Evolutionary conservation across 192 early-diverging fungal genomes (phyloP).

Genomic region (Linnemannia zychae): DNA sequence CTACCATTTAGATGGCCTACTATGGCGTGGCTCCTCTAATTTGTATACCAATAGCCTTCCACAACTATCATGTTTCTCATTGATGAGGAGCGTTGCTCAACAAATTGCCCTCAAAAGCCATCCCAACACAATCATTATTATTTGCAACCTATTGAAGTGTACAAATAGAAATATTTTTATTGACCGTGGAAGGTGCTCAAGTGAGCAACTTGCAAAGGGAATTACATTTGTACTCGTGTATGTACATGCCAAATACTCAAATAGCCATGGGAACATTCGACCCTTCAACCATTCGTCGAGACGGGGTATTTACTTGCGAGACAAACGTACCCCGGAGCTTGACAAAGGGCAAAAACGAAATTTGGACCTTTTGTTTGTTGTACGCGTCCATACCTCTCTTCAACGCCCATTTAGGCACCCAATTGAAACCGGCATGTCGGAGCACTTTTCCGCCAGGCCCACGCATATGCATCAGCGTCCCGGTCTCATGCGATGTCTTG

Average conservation of each 20-base stretch:
- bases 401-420: constrained; percentile 26
- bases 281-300: not conserved
- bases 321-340: constrained; percentile 20
- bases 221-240: not conserved
- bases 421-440: constrained; percentile 14
- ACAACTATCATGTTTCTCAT: too few relatives aligned
- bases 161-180: too few relatives aligned
- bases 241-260: not conserved
- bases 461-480: constrained; percentile 16
- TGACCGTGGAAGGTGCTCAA: too few relatives aligned
- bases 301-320: not conserved
- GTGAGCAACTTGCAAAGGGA: too few relatives aligned
- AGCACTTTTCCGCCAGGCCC: not conserved
- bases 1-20: too few relatives aligned
- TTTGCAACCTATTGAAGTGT: too few relatives aligned
- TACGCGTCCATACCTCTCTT: constrained; percentile 7
- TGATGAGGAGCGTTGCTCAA: too few relatives aligned
- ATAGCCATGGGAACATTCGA: not conserved
- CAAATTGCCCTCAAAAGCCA: too few relatives aligned
- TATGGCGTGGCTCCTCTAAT: too few relatives aligned
- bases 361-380: constrained; percentile 10
- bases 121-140: too few relatives aligned
- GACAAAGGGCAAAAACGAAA: constrained; percentile 21
- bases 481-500: constrained; percentile 10
- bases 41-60: too few relatives aligned